phyloP scores from a whole-genome alignment of 108 stramenopile species.

The Skeletonema grethae region DNA sequence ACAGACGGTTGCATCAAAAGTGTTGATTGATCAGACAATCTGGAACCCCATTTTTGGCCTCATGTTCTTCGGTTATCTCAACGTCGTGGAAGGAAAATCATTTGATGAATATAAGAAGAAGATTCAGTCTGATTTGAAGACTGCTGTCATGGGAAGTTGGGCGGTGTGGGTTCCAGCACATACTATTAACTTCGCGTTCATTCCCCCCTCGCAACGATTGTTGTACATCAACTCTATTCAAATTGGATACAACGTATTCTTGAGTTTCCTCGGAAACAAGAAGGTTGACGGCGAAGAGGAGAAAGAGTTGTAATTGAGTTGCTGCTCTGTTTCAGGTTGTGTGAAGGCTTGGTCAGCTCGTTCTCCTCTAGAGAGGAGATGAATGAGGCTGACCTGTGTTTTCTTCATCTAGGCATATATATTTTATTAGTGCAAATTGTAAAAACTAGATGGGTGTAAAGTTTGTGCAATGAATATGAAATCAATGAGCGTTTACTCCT shows the following conservation, averaged over 20 bases:
- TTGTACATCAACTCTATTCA: slow-evolving; percentile 97
- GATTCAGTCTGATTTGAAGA: slow-evolving; percentile 90
- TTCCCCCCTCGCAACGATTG: slow-evolving; percentile 90
- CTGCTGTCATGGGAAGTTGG: slow-evolving; percentile 90
- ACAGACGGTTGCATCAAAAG: slow-evolving; percentile 91
- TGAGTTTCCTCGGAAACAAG: slow-evolving; percentile 93
- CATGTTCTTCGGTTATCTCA: slow-evolving; percentile 97
- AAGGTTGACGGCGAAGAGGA: slow-evolving; percentile 58
- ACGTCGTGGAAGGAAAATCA: slow-evolving; percentile 83
- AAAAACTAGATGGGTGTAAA: not conserved
- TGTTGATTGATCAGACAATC: slow-evolving; percentile 90
- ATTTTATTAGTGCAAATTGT: slow-evolving; percentile 4
- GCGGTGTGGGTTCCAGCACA: slow-evolving; percentile 81
- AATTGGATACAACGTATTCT: slow-evolving; percentile 94
- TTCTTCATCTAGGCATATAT: slow-evolving; percentile 4
- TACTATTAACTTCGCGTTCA: slow-evolving; percentile 94
- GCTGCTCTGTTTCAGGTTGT: not conserved
- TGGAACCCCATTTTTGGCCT: slow-evolving; percentile 96
- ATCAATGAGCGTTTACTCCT: not conserved
- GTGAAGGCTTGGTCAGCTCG: not conserved
- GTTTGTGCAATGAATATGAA: not conserved
- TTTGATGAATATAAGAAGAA: slow-evolving; percentile 83
- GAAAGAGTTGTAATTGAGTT: slow-evolving; percentile 40
- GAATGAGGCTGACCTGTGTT: not conserved
- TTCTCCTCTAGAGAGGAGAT: not conserved